phyloP scores from a whole-genome alignment of 2,329 filamentous ascomycete genomes.

The Pseudocercospora ulei region DNA sequence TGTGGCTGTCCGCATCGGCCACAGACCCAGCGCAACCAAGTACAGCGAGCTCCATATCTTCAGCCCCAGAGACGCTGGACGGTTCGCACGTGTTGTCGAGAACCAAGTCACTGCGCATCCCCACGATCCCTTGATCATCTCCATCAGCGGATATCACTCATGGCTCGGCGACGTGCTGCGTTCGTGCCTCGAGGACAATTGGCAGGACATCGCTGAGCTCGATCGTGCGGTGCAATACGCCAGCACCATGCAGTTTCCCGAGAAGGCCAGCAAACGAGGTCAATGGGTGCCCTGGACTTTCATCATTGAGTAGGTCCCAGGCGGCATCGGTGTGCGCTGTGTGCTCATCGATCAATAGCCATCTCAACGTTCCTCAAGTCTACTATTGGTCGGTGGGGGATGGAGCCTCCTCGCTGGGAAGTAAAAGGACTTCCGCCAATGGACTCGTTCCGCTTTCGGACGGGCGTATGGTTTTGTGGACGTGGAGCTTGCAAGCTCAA shows the following conservation, averaged over 20 bases:
- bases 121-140: constrained; percentile 31
- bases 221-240: constrained; percentile 34
- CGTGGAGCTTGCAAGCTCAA: constrained; percentile 31
- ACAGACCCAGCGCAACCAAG: constrained; percentile 24
- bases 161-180: constrained; percentile 33
- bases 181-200: constrained; percentile 32
- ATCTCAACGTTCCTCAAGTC: constrained; percentile 36
- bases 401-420: constrained; percentile 27
- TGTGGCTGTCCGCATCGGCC: constrained; percentile 31
- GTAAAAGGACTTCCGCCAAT: constrained; percentile 26
- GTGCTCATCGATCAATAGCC: constrained; percentile 14
- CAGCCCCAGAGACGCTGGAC: constrained; percentile 27
- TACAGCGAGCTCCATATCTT: constrained; percentile 28
- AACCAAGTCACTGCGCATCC: constrained; percentile 31
- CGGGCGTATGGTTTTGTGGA: constrained; percentile 34
- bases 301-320: constrained; percentile 27
- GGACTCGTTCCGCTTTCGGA: constrained; percentile 31
- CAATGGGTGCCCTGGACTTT: constrained; percentile 34
- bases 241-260: constrained; percentile 33
- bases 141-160: constrained; percentile 32
- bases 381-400: constrained; percentile 35
- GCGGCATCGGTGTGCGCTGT: neutral
- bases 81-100: constrained; percentile 30
- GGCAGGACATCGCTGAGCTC: constrained; percentile 31
- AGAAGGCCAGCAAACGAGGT: constrained; percentile 30